These are phyloP conservation scores for Dentiscutata heterogama DNA, from an alignment of 371 early-diverging fungal species.

Conservation along the genomic window DNA sequence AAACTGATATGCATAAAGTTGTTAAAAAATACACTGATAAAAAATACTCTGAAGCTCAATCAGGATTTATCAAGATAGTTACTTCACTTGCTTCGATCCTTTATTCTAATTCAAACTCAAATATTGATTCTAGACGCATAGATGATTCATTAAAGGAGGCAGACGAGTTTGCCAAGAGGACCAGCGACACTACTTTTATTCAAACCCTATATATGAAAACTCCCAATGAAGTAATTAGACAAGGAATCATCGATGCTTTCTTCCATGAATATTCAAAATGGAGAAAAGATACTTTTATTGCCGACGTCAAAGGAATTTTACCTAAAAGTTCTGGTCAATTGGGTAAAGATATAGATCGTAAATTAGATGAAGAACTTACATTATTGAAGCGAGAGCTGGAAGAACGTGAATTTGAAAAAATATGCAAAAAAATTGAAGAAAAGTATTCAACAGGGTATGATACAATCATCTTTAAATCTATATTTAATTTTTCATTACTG, in stretches of 20 bases:
- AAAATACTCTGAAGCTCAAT: background rate
- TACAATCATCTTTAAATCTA: too few species aligned
- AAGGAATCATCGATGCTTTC: background rate
- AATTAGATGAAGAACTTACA: background rate
- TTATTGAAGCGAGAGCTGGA: background rate
- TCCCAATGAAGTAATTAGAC: background rate
- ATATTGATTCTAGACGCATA: too few species aligned
- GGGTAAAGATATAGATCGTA: background rate
- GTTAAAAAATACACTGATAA: conserved; percentile 3
- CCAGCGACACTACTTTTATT: too few species aligned
- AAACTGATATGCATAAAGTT: background rate
- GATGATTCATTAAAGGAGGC: too few species aligned
- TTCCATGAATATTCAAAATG: conserved; percentile 14
- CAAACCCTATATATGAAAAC: too few species aligned
- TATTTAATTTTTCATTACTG: too few species aligned
- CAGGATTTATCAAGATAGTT: too few species aligned
- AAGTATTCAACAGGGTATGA: background rate
- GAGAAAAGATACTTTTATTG: background rate
- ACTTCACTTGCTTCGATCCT: too few species aligned
- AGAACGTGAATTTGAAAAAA: background rate
- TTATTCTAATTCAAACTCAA: too few species aligned
- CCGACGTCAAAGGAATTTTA: conserved; percentile 5
- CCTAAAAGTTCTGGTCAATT: background rate
- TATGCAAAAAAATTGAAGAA: conserved; percentile 1
- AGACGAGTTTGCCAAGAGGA: too few species aligned